Evolutionary conservation across 1,139 yeast genomes (phyloP).

Genomic region (Pneumocystis sp.): DNA sequence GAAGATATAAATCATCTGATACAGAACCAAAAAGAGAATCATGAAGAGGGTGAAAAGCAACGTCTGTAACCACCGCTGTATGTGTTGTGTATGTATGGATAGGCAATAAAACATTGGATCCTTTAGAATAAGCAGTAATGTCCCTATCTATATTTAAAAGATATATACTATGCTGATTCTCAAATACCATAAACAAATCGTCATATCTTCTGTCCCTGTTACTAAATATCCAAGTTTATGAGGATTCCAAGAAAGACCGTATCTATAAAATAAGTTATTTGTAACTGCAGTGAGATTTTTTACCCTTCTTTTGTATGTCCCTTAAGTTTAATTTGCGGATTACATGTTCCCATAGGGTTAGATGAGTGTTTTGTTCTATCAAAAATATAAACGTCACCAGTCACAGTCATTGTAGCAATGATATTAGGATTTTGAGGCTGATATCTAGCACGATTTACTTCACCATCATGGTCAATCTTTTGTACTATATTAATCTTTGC

Average conservation of each 20-base stretch:
- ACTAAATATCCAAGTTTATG: conserved; percentile 32
- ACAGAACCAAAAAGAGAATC: conserved; percentile 50
- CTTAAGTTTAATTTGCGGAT: conserved; percentile 31
- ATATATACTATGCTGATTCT: conserved; percentile 18
- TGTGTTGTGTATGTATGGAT: conserved; percentile 17
- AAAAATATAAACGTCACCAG: conserved; percentile 59
- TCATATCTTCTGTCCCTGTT: conserved; percentile 53
- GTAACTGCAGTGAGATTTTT: not conserved
- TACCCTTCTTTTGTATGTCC: conserved; percentile 51
- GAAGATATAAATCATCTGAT: conserved; percentile 54
- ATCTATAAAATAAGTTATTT: conserved; percentile 15
- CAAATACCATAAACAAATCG: conserved; percentile 56
- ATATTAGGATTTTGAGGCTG: conserved; percentile 57
- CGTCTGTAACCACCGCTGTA: conserved; percentile 27
- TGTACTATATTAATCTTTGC: conserved; percentile 40
- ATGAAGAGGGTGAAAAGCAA: conserved; percentile 34
- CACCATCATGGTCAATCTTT: conserved; percentile 34
- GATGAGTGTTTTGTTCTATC: conserved; percentile 34
- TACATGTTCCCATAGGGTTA: conserved; percentile 23
- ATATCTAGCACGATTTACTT: conserved; percentile 68
- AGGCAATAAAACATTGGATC: conserved; percentile 17
- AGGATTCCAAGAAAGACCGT: conserved; percentile 52
- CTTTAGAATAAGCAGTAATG: conserved; percentile 12
- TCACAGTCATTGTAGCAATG: conserved; percentile 65
- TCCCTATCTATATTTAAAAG: conserved; percentile 5